These are phyloP conservation scores for Rosa persica DNA, from an alignment of 306 rosid genomes.

Conservation along the genomic window DNA sequence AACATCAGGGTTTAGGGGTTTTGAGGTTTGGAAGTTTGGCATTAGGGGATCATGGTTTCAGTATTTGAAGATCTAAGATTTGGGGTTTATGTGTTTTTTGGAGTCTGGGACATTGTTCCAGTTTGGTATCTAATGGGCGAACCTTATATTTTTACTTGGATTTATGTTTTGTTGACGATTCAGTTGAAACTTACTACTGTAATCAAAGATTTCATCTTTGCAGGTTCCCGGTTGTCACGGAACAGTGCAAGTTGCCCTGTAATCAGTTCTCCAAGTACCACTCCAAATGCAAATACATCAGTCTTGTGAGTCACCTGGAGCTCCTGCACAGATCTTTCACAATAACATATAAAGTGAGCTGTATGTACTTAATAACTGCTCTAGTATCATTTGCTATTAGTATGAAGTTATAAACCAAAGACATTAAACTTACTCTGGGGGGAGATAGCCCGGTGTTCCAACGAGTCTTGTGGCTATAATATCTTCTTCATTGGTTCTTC, in stretches of 20 bases:
- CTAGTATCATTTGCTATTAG: not conserved
- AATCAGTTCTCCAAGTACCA: slow-evolving; percentile 71
- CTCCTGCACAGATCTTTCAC: slow-evolving; percentile 74
- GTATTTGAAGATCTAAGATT: not conserved
- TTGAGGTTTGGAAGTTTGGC: not conserved
- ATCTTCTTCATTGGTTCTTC: slow-evolving; percentile 68
- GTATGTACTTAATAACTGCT: not conserved
- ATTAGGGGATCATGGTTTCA: not conserved
- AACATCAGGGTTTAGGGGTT: not conserved
- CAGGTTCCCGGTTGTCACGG: slow-evolving; percentile 55
- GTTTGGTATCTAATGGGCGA: not conserved
- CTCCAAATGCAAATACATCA: slow-evolving; percentile 91
- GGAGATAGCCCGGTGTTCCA: slow-evolving; percentile 97
- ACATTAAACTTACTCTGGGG: slow-evolving; percentile 69
- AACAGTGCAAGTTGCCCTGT: slow-evolving; percentile 74
- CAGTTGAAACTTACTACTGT: slow-evolving; percentile 49
- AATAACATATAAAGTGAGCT: slow-evolving; percentile 13
- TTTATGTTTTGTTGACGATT: not conserved
- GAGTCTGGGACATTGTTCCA: not conserved
- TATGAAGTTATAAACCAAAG: not conserved
- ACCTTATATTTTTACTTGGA: not conserved
- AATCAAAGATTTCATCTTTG: slow-evolving; percentile 55
- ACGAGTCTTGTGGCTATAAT: slow-evolving; percentile 68
- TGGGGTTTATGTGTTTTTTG: not conserved
- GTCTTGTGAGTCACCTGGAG: slow-evolving; percentile 78